Evolutionary conservation across 176 grass and related monocot species (phyloP).

Genomic region (Leersia perrieri): DNA sequence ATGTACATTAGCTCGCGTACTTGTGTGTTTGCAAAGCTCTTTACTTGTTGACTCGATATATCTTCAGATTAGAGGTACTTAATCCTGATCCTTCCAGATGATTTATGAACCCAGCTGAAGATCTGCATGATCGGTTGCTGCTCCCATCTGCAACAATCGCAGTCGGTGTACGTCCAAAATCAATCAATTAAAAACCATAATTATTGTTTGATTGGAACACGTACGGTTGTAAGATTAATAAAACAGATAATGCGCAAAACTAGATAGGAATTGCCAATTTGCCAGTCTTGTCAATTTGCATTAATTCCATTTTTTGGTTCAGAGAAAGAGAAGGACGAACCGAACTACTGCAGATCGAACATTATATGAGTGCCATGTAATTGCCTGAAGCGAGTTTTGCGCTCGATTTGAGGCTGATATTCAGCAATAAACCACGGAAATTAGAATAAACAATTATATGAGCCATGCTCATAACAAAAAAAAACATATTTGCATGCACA

Average conservation of each 20-base stretch:
- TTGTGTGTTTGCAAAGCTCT: neutral
- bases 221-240: neutral
- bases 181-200: neutral
- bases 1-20: slow-evolving; percentile 7
- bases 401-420: slow-evolving; percentile 23
- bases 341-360: too few relatives aligned
- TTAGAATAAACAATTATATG: neutral
- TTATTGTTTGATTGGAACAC: neutral
- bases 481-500: neutral
- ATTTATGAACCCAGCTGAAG: neutral
- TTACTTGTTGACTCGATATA: slow-evolving; percentile 5
- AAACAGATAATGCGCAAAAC: neutral
- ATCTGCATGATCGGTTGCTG: neutral
- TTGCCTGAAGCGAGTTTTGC: neutral
- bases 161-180: neutral
- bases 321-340: too few relatives aligned
- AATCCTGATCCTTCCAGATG: slow-evolving; percentile 7
- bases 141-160: neutral
- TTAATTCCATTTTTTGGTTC: too few relatives aligned
- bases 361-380: neutral
- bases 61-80: neutral
- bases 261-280: neutral
- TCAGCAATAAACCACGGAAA: neutral
- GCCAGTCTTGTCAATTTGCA: too few relatives aligned
- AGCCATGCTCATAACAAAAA: neutral